Conservation (phyloP, 371 early-diverging fungal genomes). For the Chytridium lagenaria region DNA sequence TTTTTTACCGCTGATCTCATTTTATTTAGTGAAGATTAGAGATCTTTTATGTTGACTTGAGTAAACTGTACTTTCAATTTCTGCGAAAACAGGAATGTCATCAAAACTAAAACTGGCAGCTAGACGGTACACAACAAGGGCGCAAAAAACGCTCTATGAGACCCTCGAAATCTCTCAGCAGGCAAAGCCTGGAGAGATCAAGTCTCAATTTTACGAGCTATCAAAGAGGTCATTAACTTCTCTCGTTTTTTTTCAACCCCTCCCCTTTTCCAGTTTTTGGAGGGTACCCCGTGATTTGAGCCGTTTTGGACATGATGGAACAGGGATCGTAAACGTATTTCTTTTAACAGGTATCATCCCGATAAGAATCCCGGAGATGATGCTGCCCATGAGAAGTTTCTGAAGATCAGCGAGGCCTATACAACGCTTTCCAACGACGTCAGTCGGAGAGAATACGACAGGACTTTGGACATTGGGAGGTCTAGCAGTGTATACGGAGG, state of each 20-base stretch:
- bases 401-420: constrained; percentile 87
- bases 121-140: no score
- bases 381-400: constrained; percentile 69
- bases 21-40: no score
- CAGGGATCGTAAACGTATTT: neutral
- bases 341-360: constrained; percentile 71
- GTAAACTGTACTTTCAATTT: no score
- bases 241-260: no score
- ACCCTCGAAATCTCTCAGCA: constrained; percentile 32
- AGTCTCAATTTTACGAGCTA: constrained; percentile 79
- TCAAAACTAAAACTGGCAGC: no score
- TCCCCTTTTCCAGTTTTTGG: no score
- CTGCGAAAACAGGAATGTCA: no score
- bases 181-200: constrained; percentile 59
- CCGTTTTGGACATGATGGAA: no score
- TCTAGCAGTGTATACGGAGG: neutral
- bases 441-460: constrained; percentile 80
- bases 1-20: no score
- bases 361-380: constrained; percentile 77
- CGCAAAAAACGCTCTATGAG: constrained; percentile 39
- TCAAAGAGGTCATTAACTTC: constrained; percentile 66
- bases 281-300: no score
- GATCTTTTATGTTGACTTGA: no score
- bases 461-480: constrained; percentile 5
- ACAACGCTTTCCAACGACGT: constrained; percentile 75